Conservation (phyloP, 345 rosid genomes). For the Garcia nutans region DNA sequence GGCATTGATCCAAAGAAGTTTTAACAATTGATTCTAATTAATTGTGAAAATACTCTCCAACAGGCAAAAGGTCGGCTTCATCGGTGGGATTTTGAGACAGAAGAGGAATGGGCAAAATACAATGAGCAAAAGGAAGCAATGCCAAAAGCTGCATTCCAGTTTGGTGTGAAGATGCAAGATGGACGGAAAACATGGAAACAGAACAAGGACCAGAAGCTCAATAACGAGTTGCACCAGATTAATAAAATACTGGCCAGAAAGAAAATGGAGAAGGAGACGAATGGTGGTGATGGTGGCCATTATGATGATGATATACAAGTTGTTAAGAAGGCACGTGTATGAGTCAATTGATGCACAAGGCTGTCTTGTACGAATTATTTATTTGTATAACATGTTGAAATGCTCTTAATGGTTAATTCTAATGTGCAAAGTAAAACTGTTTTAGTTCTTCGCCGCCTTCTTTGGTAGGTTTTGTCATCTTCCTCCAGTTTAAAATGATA, state of each 20-base stretch:
- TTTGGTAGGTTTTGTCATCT: not conserved
- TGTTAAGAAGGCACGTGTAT: constrained; percentile 58
- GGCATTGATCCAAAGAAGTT: not conserved
- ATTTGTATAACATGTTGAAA: not conserved
- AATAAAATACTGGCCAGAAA: constrained; percentile 87
- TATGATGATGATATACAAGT: constrained; percentile 45
- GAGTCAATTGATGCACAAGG: not conserved
- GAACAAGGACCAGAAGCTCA: constrained; percentile 93
- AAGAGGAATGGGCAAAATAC: constrained; percentile 95
- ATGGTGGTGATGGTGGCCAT: constrained; percentile 51
- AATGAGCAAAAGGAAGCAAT: constrained; percentile 99
- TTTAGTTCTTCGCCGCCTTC: not conserved
- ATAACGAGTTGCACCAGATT: constrained; percentile 83
- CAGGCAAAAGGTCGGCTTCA: constrained; percentile 98
- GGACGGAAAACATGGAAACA: constrained; percentile 94
- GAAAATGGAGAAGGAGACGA: constrained; percentile 67
- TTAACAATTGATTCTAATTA: constrained; percentile 3
- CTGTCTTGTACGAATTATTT: not conserved
- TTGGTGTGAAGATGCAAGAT: constrained; percentile 98
- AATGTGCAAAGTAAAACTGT: constrained; percentile 37
- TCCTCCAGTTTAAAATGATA: not conserved
- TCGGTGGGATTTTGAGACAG: constrained; percentile 98
- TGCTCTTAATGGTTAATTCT: not conserved
- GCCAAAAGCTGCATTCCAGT: constrained; percentile 99
- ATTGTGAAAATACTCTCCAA: constrained; percentile 4